These are phyloP conservation scores for Orbilia ellipsospora DNA, from an alignment of 2,329 filamentous ascomycete genomes.

Conservation along the genomic window DNA sequence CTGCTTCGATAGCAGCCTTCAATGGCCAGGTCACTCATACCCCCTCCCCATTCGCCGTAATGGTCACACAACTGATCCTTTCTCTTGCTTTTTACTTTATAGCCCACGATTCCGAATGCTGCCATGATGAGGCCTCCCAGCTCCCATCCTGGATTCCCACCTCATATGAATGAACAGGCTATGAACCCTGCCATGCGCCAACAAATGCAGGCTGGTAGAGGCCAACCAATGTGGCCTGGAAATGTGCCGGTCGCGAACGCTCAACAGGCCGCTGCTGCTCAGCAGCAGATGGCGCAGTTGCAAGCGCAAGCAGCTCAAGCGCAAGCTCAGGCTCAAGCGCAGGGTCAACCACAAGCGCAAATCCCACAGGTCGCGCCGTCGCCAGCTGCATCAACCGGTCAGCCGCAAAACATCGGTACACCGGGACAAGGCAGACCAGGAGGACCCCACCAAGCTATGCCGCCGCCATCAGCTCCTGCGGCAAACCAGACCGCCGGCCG, in stretches of 20 bases:
- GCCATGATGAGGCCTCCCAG: conserved; percentile 73
- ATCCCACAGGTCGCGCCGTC: conserved; percentile 62
- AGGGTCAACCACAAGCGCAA: conserved; percentile 61
- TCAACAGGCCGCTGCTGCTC: conserved; percentile 62
- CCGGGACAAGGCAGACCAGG: conserved; percentile 73
- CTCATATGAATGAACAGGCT: conserved; percentile 69
- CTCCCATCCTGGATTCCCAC: conserved; percentile 73
- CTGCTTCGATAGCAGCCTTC: conserved; percentile 63
- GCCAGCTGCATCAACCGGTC: conserved; percentile 62
- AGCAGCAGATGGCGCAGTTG: conserved; percentile 58
- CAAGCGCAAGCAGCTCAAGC: conserved; percentile 63
- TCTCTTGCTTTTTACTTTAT: conserved; percentile 7
- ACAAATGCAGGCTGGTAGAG: conserved; percentile 57
- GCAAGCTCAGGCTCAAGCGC: conserved; percentile 62
- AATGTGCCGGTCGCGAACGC: conserved; percentile 26
- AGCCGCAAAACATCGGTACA: conserved; percentile 60
- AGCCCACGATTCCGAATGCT: conserved; percentile 67
- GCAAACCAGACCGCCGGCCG: conserved; percentile 68
- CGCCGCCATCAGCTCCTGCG: conserved; percentile 72
- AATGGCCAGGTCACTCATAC: conserved; percentile 64
- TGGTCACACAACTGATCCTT: conserved; percentile 48
- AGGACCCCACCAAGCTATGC: conserved; percentile 78
- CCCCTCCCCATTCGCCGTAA: conserved; percentile 52
- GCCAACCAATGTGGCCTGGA: conserved; percentile 57
- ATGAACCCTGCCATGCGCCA: conserved; percentile 61